These are phyloP conservation scores for Yamadazyma jaroonii DNA, from an alignment of 1,139 yeast species.

Conservation along the genomic window DNA sequence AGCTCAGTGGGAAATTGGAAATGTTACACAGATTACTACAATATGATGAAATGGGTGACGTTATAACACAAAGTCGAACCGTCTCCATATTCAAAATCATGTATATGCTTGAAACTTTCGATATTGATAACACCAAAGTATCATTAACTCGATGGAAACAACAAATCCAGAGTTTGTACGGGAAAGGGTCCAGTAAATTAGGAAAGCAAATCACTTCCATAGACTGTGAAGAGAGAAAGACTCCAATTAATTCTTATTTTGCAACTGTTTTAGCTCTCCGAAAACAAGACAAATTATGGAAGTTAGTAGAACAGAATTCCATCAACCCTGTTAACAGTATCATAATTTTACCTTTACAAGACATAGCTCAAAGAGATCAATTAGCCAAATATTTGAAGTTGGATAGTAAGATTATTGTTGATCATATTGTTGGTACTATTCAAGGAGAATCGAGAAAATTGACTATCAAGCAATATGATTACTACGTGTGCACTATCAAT, in stretches of 20 bases:
- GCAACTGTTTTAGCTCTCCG: constrained; percentile 45
- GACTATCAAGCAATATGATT: constrained; percentile 17
- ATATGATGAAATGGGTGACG: constrained; percentile 38
- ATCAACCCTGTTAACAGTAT: constrained; percentile 44
- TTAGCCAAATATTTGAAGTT: constrained; percentile 8
- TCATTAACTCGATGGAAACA: not conserved
- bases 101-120: constrained; percentile 22
- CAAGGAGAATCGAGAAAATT: constrained; percentile 21
- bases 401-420: constrained; percentile 17
- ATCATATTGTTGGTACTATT: constrained; percentile 2
- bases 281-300: constrained; percentile 49
- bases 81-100: constrained; percentile 50
- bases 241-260: constrained; percentile 29
- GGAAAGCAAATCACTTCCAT: constrained; percentile 11
- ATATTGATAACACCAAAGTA: not conserved
- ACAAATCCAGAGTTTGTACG: not conserved
- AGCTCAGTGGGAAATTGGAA: constrained; percentile 43
- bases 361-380: constrained; percentile 15
- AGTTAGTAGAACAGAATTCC: constrained; percentile 26
- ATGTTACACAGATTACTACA: constrained; percentile 54
- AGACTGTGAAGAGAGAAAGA: not conserved
- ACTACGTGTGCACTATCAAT: constrained; percentile 33
- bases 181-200: constrained; percentile 9
- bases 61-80: constrained; percentile 40
- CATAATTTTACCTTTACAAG: constrained; percentile 44